Evolutionary conservation across 768 basidiomycete genomes (phyloP), one percentile per base, ranked within the genome.

Genomic region (Russula emetica): DNA sequence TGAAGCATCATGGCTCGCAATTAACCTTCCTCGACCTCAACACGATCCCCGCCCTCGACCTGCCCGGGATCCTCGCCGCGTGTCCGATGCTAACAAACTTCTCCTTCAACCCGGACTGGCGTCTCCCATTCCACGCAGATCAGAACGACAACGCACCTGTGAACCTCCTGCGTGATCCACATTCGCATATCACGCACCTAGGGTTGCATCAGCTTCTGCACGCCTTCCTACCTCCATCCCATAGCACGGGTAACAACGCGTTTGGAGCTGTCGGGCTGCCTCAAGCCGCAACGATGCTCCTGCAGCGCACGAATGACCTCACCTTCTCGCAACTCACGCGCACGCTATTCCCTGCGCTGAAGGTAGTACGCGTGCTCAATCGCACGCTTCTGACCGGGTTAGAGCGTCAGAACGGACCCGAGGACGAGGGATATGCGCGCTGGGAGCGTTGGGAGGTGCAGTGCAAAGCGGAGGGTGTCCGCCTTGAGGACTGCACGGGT

Each of bases 401-500:
- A 59, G 85, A 90, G 56, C 73, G 75, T 20, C 74, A 80, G 69
- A 55, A 82, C 76, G 74, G 89, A 69, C 72, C 88, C 70, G 58
- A 76, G 40, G 66, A 69, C 55, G 64, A 72, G 71, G 63, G 76
- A 8, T 76, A 71, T 59, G 77, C 80, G 63, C 75, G 89, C 34
- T 91, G 88, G 84, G 83, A 85, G 67, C 75, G 79, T 53, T 91
- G 90, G 90, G 87, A 84, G 82, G 78, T 77, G 16, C 76, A 74
- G 67, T 86, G 83, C 66, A 66, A 74, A 0, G 65, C 68, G 22
- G 76, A 80, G 71, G 79, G 82, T 0, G 74, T 90, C 5, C 73
- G 85, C 49, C 71, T 92, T 55, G 88, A 92, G 73, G 90, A 92
- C 72, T 91, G 89, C 69, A 90, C 90, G 0, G 89, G 87, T 0